A percentile compares a stretch with the other conserved stretches of the same genome.
phyloP scores from a whole-genome alignment of 176 grass and related monocot genomes.

The Lolium rigidum region DNA sequence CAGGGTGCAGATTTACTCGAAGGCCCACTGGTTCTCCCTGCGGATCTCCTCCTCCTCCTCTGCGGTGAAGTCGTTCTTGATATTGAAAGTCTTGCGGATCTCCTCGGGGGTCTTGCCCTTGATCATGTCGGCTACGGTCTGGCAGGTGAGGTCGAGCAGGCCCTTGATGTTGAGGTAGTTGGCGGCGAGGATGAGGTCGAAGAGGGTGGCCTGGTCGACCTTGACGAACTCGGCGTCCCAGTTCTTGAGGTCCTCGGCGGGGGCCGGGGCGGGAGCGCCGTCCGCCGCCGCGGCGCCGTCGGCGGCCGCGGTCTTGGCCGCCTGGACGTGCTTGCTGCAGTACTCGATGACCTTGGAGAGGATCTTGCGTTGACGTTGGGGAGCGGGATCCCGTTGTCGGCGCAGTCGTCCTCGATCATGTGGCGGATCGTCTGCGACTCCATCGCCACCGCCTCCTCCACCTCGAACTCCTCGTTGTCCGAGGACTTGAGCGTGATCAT shows the following conservation, averaged over 20 bases:
- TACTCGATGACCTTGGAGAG: no score
- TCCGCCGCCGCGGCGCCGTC: no score
- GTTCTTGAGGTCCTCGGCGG: constrained; percentile 29
- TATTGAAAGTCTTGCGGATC: not conserved
- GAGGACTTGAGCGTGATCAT: no score
- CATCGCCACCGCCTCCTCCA: no score
- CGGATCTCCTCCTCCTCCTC: not conserved
- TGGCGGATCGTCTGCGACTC: no score
- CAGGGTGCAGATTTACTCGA: not conserved
- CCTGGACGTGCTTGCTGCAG: no score
- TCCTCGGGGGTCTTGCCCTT: not conserved
- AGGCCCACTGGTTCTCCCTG: not conserved
- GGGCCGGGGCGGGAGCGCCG: no score
- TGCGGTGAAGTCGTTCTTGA: not conserved
- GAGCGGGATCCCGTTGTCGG: no score
- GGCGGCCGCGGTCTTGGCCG: no score
- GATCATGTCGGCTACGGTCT: not conserved
- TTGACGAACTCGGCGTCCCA: constrained; percentile 76
- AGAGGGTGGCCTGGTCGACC: constrained; percentile 73
- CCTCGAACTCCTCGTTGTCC: no score
- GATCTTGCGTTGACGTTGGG: no score
- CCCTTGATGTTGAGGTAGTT: not conserved
- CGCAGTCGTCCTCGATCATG: no score
- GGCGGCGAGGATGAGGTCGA: constrained; percentile 56
- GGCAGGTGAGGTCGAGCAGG: not conserved